phyloP scores from a whole-genome alignment of 2,329 filamentous ascomycete genomes.

The Cladorrhinum sp. region DNA sequence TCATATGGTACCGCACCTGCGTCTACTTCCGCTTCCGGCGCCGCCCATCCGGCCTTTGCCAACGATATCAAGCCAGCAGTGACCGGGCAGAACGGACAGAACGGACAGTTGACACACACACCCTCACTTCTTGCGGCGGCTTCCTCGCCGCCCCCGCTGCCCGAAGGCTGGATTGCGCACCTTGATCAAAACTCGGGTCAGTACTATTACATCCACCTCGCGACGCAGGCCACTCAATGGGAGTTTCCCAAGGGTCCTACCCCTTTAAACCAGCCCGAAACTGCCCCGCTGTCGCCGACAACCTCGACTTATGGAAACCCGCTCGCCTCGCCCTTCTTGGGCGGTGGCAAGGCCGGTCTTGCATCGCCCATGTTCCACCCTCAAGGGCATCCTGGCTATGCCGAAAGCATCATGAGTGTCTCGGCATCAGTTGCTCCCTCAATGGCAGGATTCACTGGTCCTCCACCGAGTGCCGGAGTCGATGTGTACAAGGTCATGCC shows the following conservation, averaged over 20 bases:
- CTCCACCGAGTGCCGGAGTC: constrained; percentile 83
- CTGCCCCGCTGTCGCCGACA: constrained; percentile 77
- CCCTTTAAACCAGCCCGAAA: constrained; percentile 74
- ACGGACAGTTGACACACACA: constrained; percentile 48
- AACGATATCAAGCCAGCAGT: constrained; percentile 66
- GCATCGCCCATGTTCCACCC: constrained; percentile 81
- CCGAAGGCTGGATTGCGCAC: constrained; percentile 97
- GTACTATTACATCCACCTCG: constrained; percentile 98
- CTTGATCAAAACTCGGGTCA: constrained; percentile 93
- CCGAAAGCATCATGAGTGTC: constrained; percentile 82
- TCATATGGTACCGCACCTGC: constrained; percentile 19
- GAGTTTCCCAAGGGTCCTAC: constrained; percentile 97
- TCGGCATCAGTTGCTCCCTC: constrained; percentile 71
- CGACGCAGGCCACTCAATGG: constrained; percentile 95
- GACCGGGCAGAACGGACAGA: constrained; percentile 44
- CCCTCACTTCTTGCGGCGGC: constrained; percentile 55
- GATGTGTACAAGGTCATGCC: constrained; percentile 92
- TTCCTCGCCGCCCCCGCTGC: constrained; percentile 84
- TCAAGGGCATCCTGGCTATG: constrained; percentile 72
- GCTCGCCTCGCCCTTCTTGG: constrained; percentile 65
- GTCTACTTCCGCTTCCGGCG: constrained; percentile 52
- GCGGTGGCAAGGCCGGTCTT: constrained; percentile 63
- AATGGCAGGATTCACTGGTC: constrained; percentile 78
- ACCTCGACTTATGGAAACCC: constrained; percentile 74
- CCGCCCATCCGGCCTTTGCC: constrained; percentile 84